phyloP scores from a whole-genome alignment of 495 filamentous ascomycete species.

The Pseudotulostoma volvatum region DNA sequence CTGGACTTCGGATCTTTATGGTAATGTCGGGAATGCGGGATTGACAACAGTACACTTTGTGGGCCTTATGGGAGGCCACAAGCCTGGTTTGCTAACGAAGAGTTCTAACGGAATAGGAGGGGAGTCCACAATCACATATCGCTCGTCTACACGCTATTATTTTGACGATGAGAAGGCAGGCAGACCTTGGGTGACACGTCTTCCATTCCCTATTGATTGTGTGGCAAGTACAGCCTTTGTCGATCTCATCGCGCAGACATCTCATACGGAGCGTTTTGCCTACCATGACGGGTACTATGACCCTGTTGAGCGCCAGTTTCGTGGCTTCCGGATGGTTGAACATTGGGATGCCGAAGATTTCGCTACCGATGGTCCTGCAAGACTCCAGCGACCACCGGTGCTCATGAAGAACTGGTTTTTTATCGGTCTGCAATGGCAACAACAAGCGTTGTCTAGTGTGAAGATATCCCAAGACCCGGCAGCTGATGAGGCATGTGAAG shows the following conservation, averaged over 20 bases:
- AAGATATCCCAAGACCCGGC: too few species aligned
- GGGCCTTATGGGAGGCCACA: constrained; percentile 5
- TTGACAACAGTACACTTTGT: constrained; percentile 2
- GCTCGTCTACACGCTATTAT: constrained; percentile 16
- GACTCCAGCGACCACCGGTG: too few species aligned
- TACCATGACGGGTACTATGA: constrained; percentile 26
- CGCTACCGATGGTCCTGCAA: too few species aligned
- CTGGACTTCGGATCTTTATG: constrained; percentile 16
- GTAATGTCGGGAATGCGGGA: constrained; percentile 2
- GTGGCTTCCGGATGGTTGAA: constrained; percentile 21
- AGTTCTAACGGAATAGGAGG: constrained; percentile 8
- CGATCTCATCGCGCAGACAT: constrained; percentile 9
- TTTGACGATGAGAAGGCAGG: constrained; percentile 11
- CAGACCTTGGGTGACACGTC: constrained; percentile 12
- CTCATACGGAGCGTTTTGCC: constrained; percentile 6
- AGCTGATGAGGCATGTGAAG: too few species aligned
- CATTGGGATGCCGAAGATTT: constrained; percentile 14
- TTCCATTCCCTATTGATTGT: constrained; percentile 18
- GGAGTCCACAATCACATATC: constrained; percentile 10
- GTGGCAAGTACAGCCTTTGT: constrained; percentile 4
- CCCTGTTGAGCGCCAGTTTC: constrained; percentile 16
- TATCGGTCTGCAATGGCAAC: too few species aligned
- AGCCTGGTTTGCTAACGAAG: constrained; percentile 6
- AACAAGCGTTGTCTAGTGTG: too few species aligned
- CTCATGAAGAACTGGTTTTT: too few species aligned